A percentile compares a stretch with the other conserved stretches of the same genome.
Evolutionary conservation across 148 eudicot genomes (phyloP).

Genomic region (Silene uniflora): DNA sequence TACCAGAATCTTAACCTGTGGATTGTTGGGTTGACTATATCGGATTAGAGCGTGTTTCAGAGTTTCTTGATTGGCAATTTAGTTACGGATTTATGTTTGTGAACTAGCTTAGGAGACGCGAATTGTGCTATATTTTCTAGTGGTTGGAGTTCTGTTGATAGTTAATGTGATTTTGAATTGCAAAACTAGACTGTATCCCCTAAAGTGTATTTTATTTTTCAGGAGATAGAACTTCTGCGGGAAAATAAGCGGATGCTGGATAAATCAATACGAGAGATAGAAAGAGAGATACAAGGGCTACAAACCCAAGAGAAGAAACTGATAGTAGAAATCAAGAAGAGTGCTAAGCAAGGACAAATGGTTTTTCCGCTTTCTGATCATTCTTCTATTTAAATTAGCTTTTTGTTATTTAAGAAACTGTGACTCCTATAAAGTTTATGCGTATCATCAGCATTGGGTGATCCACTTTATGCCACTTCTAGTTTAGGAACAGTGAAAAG

Average conservation of each 20-base stretch:
- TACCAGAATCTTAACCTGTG: neutral
- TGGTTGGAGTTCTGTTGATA: neutral
- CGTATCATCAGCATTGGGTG: neutral
- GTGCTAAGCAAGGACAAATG: constrained; percentile 99
- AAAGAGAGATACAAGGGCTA: constrained; percentile 91
- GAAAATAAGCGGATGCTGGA: constrained; percentile 98
- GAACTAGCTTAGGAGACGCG: neutral
- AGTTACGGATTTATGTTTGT: neutral
- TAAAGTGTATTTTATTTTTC: constrained; percentile 11
- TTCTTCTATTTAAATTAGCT: neutral
- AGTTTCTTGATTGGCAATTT: neutral
- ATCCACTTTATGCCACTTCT: neutral
- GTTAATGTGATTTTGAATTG: neutral
- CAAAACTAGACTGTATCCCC: neutral
- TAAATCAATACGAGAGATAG: constrained; percentile 91
- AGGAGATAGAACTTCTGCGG: constrained; percentile 74
- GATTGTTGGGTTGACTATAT: neutral
- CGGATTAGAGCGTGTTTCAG: neutral
- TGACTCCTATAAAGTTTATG: neutral
- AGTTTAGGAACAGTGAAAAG: too few relatives aligned
- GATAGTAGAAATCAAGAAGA: constrained; percentile 89
- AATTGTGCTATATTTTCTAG: neutral
- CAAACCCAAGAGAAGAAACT: constrained; percentile 96
- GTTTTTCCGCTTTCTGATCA: constrained; percentile 31
- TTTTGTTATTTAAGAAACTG: neutral